These are phyloP conservation scores for Hordeum pubiflorum DNA, from an alignment of 202 grass and related monocot species.

Conservation along the genomic window DNA sequence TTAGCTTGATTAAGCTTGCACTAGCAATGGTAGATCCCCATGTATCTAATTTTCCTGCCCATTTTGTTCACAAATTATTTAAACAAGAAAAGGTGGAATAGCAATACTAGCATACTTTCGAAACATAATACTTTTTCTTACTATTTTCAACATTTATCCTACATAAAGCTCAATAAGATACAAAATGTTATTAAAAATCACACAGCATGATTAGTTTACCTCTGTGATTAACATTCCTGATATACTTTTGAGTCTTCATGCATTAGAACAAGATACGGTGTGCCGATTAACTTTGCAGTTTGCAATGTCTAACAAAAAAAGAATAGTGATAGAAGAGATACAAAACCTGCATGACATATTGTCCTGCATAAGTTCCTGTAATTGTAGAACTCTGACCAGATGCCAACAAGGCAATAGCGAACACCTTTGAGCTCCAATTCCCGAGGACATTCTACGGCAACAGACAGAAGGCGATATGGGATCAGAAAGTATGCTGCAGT, in stretches of 20 bases:
- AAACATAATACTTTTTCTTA: neutral
- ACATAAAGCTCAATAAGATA: neutral
- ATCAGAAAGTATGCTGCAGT: slow-evolving; percentile 17
- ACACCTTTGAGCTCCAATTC: slow-evolving; percentile 93
- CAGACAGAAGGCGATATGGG: neutral
- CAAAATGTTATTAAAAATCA: neutral
- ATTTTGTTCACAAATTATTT: neutral
- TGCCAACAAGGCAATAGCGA: slow-evolving; percentile 86
- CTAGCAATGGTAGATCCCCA: neutral
- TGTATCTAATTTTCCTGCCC: neutral
- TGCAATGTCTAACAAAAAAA: neutral
- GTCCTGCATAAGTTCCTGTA: slow-evolving; percentile 93
- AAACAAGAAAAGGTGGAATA: neutral
- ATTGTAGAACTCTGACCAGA: slow-evolving; percentile 98
- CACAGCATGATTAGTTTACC: neutral
- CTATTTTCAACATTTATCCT: neutral
- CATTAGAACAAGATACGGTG: neutral
- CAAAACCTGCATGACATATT: slow-evolving; percentile 95
- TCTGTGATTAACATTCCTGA: neutral
- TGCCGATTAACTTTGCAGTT: neutral
- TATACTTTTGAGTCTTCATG: neutral
- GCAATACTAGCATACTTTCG: neutral
- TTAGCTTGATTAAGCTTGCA: neutral
- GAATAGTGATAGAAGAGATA: neutral
- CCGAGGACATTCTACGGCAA: slow-evolving; percentile 81